Evolutionary conservation across 176 grass and related monocot genomes (phyloP).

Genomic region (Triticum urartu): DNA sequence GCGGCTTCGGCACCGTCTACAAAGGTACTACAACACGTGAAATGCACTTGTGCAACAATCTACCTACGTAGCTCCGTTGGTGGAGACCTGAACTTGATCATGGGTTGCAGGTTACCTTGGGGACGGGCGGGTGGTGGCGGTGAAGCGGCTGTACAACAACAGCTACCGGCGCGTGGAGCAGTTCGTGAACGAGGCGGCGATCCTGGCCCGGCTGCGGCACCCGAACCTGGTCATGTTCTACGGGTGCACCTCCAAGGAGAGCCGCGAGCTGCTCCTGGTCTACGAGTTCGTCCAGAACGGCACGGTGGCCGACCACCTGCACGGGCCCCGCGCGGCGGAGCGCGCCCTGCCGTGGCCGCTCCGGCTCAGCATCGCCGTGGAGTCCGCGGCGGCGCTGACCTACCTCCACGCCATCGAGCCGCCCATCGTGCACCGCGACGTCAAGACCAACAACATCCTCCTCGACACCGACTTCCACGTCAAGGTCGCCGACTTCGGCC

Average conservation of each 20-base stretch:
- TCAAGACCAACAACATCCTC: constrained; percentile 93
- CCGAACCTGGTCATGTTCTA: constrained; percentile 86
- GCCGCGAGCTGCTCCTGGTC: constrained; percentile 82
- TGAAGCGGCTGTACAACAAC: constrained; percentile 87
- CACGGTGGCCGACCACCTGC: constrained; percentile 88
- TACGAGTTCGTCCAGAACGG: constrained; percentile 91
- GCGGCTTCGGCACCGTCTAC: constrained; percentile 90
- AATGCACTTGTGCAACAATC: not conserved
- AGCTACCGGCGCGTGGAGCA: constrained; percentile 79
- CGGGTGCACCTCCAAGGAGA: constrained; percentile 79
- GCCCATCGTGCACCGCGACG: constrained; percentile 83
- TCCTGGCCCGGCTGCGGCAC: constrained; percentile 80
- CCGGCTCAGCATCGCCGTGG: constrained; percentile 68
- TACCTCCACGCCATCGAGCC: constrained; percentile 87
- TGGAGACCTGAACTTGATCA: not conserved
- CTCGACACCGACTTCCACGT: constrained; percentile 73
- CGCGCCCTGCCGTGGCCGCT: constrained; percentile 70
- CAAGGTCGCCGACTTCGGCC: constrained; percentile 94
- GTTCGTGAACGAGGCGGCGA: constrained; percentile 84
- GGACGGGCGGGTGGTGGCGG: constrained; percentile 80
- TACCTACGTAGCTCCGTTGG: not conserved
- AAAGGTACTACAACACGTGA: constrained; percentile 67
- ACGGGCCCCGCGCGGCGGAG: constrained; percentile 54
- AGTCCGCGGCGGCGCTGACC: constrained; percentile 75
- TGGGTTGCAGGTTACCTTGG: constrained; percentile 48